A percentile compares a stretch with the other conserved stretches of the same genome.
Conservation (phyloP, 1,284 basidiomycete species). For the Malassezia caprae region DNA sequence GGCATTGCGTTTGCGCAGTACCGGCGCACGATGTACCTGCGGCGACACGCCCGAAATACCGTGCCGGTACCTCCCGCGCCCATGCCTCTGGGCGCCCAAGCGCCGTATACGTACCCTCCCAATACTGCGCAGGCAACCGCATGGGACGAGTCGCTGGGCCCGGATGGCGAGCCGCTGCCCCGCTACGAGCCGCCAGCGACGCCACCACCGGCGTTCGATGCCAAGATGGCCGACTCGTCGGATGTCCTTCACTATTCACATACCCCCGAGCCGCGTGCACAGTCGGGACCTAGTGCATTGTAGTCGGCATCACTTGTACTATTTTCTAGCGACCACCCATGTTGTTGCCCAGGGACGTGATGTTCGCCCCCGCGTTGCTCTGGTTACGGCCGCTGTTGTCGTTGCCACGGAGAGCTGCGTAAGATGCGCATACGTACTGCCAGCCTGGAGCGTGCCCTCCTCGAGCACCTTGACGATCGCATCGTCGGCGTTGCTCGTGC, state of each 20-base stretch:
- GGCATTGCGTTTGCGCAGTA: not conserved
- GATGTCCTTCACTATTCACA: not conserved
- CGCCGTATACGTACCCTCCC: not conserved
- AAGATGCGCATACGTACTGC: not conserved
- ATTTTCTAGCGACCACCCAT: not conserved
- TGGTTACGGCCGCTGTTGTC: not conserved
- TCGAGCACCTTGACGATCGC: slow-evolving; percentile 44
- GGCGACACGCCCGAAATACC: not conserved
- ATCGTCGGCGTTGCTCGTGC: slow-evolving; percentile 41
- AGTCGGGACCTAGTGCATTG: not conserved
- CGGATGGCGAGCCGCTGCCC: not conserved
- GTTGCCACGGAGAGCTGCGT: not conserved
- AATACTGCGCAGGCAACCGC: not conserved
- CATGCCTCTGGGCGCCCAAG: not conserved
- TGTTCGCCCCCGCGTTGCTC: not conserved
- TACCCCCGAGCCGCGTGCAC: not conserved
- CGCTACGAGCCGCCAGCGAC: slow-evolving; percentile 6
- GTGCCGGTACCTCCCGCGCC: not conserved
- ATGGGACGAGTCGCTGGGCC: not conserved
- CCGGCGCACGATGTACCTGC: not conserved
- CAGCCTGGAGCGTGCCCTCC: slow-evolving; percentile 39
- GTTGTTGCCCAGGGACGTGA: not conserved
- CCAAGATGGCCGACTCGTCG: not conserved
- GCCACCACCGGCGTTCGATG: not conserved
- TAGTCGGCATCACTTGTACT: not conserved